A percentile compares a stretch with the other conserved stretches of the same genome.
phyloP scores from a whole-genome alignment of 768 basidiomycete genomes.

The Russula olivacea region DNA sequence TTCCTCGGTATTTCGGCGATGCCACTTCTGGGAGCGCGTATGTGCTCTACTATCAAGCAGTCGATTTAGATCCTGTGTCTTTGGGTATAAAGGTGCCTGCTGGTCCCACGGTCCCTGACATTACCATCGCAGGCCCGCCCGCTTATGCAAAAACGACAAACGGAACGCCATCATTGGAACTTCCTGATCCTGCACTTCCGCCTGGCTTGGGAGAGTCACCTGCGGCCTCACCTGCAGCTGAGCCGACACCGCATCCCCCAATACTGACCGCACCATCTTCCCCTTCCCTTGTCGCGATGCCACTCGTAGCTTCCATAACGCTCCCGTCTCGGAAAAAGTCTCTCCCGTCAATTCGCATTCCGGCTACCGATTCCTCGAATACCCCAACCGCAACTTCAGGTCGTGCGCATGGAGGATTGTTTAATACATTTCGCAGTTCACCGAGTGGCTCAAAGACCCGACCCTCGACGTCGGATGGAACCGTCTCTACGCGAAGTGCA shows the following conservation, averaged over 20 bases:
- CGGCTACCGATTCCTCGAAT: constrained; percentile 16
- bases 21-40: constrained; percentile 84
- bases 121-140: constrained; percentile 18
- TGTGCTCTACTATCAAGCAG: constrained; percentile 94
- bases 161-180: constrained; percentile 3
- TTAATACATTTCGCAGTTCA: constrained; percentile 21
- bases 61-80: constrained; percentile 68
- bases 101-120: constrained; percentile 24
- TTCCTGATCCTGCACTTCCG: constrained; percentile 10
- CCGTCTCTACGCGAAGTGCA: constrained; percentile 26
- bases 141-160: not conserved
- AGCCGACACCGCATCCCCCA: not conserved
- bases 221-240: not conserved
- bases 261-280: constrained; percentile 26
- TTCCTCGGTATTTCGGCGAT: constrained; percentile 93
- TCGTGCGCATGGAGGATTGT: constrained; percentile 20
- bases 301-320: constrained; percentile 18
- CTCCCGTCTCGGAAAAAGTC: constrained; percentile 22
- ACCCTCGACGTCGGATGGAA: constrained; percentile 23
- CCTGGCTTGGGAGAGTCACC: constrained; percentile 14
- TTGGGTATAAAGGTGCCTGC: constrained; percentile 55
- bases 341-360: constrained; percentile 18
- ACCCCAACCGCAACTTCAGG: constrained; percentile 14
- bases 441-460: constrained; percentile 24
- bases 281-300: constrained; percentile 23